A percentile compares a stretch with the other conserved stretches of the same genome.
These are phyloP conservation scores for Acanthamoeba sp. DNA, from an alignment of 208 protist species.

Conservation along the genomic window DNA sequence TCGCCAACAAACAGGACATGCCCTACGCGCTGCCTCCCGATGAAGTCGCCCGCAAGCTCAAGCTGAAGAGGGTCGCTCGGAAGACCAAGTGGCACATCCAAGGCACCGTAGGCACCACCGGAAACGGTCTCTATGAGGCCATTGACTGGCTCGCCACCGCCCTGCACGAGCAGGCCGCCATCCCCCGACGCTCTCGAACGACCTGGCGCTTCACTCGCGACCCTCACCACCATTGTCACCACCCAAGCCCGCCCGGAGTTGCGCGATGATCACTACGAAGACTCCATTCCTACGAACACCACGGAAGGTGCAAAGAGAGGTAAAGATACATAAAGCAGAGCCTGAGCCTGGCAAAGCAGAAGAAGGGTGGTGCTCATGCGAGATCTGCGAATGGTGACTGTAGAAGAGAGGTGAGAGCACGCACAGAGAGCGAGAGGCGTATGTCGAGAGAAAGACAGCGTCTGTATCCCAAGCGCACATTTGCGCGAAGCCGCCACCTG, in stretches of 20 bases:
- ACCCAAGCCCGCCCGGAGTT: background rate
- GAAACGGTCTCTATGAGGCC: constrained; percentile 92
- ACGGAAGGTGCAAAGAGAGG: no score
- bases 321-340: no score
- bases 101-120: constrained; percentile 88
- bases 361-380: no score
- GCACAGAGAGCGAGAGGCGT: no score
- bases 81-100: constrained; percentile 91
- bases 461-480: no score
- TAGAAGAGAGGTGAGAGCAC: no score
- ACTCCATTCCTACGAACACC: no score
- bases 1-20: constrained; percentile 95
- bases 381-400: no score
- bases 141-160: constrained; percentile 89
- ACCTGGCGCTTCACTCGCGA: constrained; percentile 11
- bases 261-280: no score
- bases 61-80: constrained; percentile 85
- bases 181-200: background rate
- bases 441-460: no score
- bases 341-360: no score
- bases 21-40: constrained; percentile 89
- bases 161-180: background rate
- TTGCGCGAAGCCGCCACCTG: no score
- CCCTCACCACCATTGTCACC: background rate
- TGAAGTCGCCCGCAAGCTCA: constrained; percentile 86